These are phyloP conservation scores for Neoarthrinium moseri DNA, from an alignment of 2,329 filamentous ascomycete genomes.

Conservation along the genomic window DNA sequence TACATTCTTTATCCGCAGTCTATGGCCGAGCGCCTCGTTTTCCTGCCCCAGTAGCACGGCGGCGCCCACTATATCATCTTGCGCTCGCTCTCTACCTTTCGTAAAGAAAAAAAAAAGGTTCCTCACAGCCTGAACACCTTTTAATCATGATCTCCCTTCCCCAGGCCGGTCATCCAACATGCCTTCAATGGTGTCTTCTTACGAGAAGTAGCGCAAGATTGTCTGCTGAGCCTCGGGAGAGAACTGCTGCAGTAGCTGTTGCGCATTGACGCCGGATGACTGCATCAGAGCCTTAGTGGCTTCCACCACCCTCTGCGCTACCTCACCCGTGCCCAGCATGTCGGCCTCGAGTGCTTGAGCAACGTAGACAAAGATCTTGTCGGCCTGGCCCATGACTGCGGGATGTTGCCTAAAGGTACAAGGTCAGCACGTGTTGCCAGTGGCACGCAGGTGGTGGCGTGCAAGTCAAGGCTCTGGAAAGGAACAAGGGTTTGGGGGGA, in stretches of 20 bases:
- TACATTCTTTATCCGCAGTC: no score
- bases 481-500: neutral
- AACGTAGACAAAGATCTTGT: conserved; percentile 81
- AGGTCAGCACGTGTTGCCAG: conserved; percentile 26
- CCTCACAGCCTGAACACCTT: no score
- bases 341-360: conserved; percentile 88
- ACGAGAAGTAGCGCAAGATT: conserved; percentile 77
- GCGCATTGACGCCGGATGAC: conserved; percentile 71
- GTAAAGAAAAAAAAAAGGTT: no score
- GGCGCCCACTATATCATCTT: no score
- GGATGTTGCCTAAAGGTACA: conserved; percentile 72
- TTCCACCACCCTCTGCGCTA: conserved; percentile 71
- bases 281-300: conserved; percentile 78
- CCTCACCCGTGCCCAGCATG: conserved; percentile 76
- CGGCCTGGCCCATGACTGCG: conserved; percentile 72
- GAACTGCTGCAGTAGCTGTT: conserved; percentile 72
- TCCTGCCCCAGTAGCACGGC: no score
- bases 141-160: no score
- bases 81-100: no score
- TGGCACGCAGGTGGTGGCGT: conserved; percentile 4
- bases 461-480: neutral
- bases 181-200: conserved; percentile 20
- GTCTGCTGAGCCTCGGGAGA: conserved; percentile 77
- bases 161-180: neutral
- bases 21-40: no score